Base-by-base conservation (phyloP, 1,284 basidiomycete species). In the Filobasidium uniguttulatum region DNA sequence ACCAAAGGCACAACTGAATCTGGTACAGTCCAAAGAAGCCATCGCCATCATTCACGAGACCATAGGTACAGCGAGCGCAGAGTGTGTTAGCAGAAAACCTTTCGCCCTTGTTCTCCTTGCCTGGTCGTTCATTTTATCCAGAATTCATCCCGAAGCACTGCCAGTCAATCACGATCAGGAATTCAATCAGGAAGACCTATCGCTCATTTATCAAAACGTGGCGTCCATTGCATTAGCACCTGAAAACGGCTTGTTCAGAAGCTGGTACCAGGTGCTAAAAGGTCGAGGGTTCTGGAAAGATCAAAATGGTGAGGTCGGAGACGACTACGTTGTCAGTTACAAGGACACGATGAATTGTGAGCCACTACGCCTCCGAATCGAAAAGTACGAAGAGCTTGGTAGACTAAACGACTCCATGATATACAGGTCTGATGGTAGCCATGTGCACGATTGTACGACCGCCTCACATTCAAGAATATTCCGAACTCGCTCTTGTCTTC, bases 341-440 rank as follows among this genome's bases (percentile, higher is more conserved):
- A 55, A 52, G 46, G 54, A 55, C 23, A 49, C 49, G 5, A 49
- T 50, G 19, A 44, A 46, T 15, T 44, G 54, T 52, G 22, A 49
- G 46, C 47, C 29, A 4, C n/a, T 15, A 33, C 25, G n/a, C n/a
- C n/a, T n/a, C n/a, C n/a, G n/a, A n/a, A n/a, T n/a, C n/a, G n/a
- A n/a, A n/a, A n/a, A n/a, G n/a, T n/a, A n/a, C n/a, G n/a, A n/a
- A n/a, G n/a, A n/a, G n/a, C n/a, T n/a, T n/a, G n/a, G n/a, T n/a
- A n/a, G n/a, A n/a, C n/a, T n/a, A n/a, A n/a, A n/a, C n/a, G n/a
- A n/a, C n/a, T 10, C 3, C 33, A 15, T 34, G 33, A 19, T 14
- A 34, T 34, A 10, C 15, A 43, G 40, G 40, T 20, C 40, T 43
- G 22, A 43, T 43, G 40, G 40, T 43, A 3, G 40, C 25, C 12